phyloP scores from a whole-genome alignment of 192 early-diverging fungal species.

The Rhizophlyctis rosea region DNA sequence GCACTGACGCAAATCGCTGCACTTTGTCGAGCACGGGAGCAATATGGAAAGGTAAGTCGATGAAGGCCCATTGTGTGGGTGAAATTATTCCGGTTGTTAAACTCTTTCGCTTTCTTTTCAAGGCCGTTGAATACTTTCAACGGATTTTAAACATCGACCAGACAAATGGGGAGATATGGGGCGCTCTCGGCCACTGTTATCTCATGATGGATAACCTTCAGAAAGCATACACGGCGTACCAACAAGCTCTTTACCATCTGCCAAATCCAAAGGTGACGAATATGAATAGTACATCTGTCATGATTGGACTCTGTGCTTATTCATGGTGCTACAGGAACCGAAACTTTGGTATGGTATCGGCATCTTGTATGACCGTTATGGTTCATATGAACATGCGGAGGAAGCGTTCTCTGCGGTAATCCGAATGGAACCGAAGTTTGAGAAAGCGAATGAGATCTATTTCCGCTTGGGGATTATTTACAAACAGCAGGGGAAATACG shows the following conservation, averaged over 20 bases:
- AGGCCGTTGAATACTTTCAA: slow-evolving; percentile 92
- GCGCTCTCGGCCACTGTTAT: slow-evolving; percentile 91
- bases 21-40: slow-evolving; percentile 77
- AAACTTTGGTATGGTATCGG: slow-evolving; percentile 99
- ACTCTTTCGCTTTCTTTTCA: slow-evolving; percentile 3
- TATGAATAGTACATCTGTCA: no score
- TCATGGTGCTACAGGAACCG: slow-evolving; percentile 64
- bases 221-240: slow-evolving; percentile 92
- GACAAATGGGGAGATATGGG: slow-evolving; percentile 92
- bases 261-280: slow-evolving; percentile 85
- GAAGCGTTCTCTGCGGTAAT: slow-evolving; percentile 94
- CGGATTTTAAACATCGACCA: slow-evolving; percentile 77
- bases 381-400: slow-evolving; percentile 94
- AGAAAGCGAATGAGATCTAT: slow-evolving; percentile 97
- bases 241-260: slow-evolving; percentile 90
- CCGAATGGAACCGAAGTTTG: slow-evolving; percentile 92
- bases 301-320: no score
- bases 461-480: slow-evolving; percentile 98
- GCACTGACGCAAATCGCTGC: slow-evolving; percentile 80
- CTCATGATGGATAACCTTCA: slow-evolving; percentile 95
- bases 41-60: slow-evolving; percentile 65
- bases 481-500: slow-evolving; percentile 83
- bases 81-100: background rate
- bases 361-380: slow-evolving; percentile 95
- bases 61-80: no score